These are phyloP conservation scores for Saccharomycodes ludwigii DNA, from an alignment of 805 yeast species.

Conservation along the genomic window DNA sequence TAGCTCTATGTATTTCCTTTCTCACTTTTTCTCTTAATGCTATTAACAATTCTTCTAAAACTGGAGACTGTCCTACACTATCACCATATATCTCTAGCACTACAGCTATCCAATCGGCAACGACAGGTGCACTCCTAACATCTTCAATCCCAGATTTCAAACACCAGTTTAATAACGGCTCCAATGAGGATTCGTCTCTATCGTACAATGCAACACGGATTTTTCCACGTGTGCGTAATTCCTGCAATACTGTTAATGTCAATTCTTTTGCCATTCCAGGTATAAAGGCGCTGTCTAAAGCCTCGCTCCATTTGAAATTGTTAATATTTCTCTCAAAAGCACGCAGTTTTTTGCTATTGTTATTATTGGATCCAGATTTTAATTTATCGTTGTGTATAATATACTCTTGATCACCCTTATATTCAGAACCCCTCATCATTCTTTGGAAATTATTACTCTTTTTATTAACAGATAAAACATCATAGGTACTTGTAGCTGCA, in stretches of 20 bases:
- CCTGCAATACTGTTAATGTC: conserved; percentile 73
- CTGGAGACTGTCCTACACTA: conserved; percentile 62
- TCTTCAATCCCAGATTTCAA: conserved; percentile 62
- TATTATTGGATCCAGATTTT: conserved; percentile 17
- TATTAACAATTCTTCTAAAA: conserved; percentile 59
- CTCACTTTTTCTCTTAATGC: conserved; percentile 50
- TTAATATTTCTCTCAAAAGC: conserved; percentile 76
- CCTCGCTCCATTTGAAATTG: conserved; percentile 87
- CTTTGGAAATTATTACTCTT: conserved; percentile 55
- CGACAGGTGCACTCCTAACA: conserved; percentile 45
- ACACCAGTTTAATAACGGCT: conserved; percentile 82
- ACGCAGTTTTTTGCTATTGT: conserved; percentile 50
- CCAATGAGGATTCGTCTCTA: conserved; percentile 76
- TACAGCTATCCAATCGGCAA: conserved; percentile 67
- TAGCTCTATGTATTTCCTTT: conserved; percentile 62
- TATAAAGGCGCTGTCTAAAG: conserved; percentile 74
- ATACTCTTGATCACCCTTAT: conserved; percentile 81
- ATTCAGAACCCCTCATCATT: conserved; percentile 85
- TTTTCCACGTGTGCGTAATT: conserved; percentile 80
- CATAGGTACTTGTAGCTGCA: conserved; percentile 1
- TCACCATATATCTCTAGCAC: conserved; percentile 63
- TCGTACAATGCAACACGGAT: conserved; percentile 67
- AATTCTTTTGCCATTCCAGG: conserved; percentile 71
- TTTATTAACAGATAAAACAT: conserved; percentile 1
- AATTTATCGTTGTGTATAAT: conserved; percentile 48